Conservation (phyloP, 495 filamentous ascomycete genomes). For the Hypoxylon fuscum region DNA sequence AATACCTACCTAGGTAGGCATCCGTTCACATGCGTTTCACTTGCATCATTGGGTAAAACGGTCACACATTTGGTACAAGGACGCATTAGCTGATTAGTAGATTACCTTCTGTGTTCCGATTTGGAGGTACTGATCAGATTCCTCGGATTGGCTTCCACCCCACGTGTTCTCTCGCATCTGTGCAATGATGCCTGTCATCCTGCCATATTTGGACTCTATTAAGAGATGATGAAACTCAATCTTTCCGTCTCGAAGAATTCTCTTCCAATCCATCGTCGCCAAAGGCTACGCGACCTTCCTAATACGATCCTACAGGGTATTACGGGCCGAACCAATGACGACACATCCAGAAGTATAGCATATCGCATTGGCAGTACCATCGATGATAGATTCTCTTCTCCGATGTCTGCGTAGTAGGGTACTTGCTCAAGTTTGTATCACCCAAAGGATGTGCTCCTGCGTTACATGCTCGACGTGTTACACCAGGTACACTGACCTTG, state of each 20-base stretch:
- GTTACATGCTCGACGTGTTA: slow-evolving; percentile 9
- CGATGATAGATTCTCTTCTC: slow-evolving; percentile 5
- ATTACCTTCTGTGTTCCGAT: slow-evolving; percentile 7
- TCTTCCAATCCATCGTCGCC: slow-evolving; percentile 5
- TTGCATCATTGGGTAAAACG: slow-evolving; percentile 6
- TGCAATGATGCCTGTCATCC: slow-evolving; percentile 20
- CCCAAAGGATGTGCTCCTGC: slow-evolving; percentile 9
- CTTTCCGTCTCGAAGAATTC: slow-evolving; percentile 11
- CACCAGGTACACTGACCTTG: slow-evolving; percentile 9
- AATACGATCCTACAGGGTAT: slow-evolving; percentile 16
- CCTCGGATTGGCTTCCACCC: slow-evolving; percentile 11
- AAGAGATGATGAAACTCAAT: slow-evolving; percentile 25
- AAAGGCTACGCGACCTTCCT: slow-evolving; percentile 31
- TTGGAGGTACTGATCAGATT: slow-evolving; percentile 14
- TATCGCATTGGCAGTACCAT: not conserved
- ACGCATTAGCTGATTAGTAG: slow-evolving; percentile 4
- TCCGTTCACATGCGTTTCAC: slow-evolving; percentile 4
- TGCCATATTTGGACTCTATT: slow-evolving; percentile 21
- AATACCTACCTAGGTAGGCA: no score
- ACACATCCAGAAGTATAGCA: slow-evolving; percentile 19
- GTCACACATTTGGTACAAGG: slow-evolving; percentile 26
- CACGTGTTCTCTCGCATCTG: slow-evolving; percentile 34
- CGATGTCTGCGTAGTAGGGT: slow-evolving; percentile 1
- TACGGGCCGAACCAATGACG: slow-evolving; percentile 24
- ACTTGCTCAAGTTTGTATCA: slow-evolving; percentile 8